Evolutionary conservation across 2,329 filamentous ascomycete species (phyloP).

Genomic region (Botrytis aclada): DNA sequence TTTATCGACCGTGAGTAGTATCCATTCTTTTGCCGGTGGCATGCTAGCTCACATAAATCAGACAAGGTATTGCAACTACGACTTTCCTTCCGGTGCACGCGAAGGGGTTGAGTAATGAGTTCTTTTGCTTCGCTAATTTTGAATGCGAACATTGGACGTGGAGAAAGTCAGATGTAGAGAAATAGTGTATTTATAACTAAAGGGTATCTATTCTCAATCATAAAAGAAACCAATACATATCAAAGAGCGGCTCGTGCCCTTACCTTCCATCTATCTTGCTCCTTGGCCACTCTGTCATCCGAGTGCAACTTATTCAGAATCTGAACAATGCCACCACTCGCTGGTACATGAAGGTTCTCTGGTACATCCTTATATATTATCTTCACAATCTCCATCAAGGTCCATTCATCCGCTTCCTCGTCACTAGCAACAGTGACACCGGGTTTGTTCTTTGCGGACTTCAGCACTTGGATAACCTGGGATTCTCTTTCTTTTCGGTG

Average conservation of each 20-base stretch:
- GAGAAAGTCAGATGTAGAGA: conserved; percentile 20
- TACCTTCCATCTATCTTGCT: conserved; percentile 45
- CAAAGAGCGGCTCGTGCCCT: conserved; percentile 45
- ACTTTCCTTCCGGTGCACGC: conserved; percentile 66
- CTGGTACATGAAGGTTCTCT: conserved; percentile 70
- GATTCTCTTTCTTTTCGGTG: conserved; percentile 78
- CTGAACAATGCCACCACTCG: conserved; percentile 71
- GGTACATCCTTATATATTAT: conserved; percentile 80
- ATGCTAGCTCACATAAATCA: conserved; percentile 35
- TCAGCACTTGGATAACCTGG: conserved; percentile 67
- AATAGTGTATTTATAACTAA: conserved; percentile 3
- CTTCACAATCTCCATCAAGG: conserved; percentile 79
- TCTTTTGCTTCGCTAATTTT: conserved; percentile 76
- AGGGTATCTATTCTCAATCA: not conserved
- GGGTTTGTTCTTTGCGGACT: conserved; percentile 39
- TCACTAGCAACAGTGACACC: conserved; percentile 27
- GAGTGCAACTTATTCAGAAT: conserved; percentile 74
- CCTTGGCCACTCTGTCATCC: conserved; percentile 63
- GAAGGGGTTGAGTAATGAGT: conserved; percentile 76
- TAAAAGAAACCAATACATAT: conserved; percentile 7
- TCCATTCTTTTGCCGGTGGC: not conserved
- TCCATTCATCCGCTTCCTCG: conserved; percentile 50
- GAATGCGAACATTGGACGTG: conserved; percentile 56
- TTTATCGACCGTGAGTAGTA: conserved; percentile 61
- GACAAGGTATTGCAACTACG: conserved; percentile 49